Evolutionary conservation across 352 stramenopile genomes (phyloP).

Genomic region (Halophytophthora polymorphica): DNA sequence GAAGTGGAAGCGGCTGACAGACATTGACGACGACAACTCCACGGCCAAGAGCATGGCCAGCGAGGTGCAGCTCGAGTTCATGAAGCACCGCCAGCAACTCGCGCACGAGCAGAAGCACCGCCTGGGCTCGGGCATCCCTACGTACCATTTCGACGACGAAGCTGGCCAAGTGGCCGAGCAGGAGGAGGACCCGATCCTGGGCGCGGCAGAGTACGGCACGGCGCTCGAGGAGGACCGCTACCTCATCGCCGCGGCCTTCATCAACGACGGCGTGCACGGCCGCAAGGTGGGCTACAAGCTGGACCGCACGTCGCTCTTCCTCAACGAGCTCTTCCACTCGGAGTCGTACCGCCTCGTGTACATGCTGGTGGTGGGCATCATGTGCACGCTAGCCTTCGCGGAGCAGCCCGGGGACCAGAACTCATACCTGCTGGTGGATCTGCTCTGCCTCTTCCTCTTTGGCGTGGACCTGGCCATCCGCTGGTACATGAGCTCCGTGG

Average conservation of each 20-base stretch:
- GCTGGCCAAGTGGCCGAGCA: constrained; percentile 5
- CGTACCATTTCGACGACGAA: constrained; percentile 30
- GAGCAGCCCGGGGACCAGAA: constrained; percentile 50
- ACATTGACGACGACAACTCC: constrained; percentile 76
- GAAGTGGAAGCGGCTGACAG: constrained; percentile 76
- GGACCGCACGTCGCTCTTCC: constrained; percentile 58
- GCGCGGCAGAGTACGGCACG: constrained; percentile 26
- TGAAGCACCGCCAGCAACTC: constrained; percentile 49
- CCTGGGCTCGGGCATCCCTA: constrained; percentile 32
- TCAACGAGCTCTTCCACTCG: constrained; percentile 76
- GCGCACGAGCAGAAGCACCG: constrained; percentile 37
- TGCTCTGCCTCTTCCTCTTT: constrained; percentile 66
- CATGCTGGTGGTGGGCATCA: constrained; percentile 61
- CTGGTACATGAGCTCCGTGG: constrained; percentile 81
- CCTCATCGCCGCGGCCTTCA: constrained; percentile 73
- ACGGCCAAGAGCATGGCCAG: constrained; percentile 84
- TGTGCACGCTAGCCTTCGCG: constrained; percentile 63
- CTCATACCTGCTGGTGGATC: constrained; percentile 55
- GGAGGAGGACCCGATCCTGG: constrained; percentile 28
- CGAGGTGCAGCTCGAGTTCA: constrained; percentile 73
- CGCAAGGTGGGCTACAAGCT: constrained; percentile 81
- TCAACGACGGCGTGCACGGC: constrained; percentile 79
- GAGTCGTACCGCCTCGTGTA: constrained; percentile 68
- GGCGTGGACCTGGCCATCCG: constrained; percentile 61
- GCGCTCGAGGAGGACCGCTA: constrained; percentile 62